Evolutionary conservation across 345 rosid species (phyloP).

Genomic region (Populus davidiana): DNA sequence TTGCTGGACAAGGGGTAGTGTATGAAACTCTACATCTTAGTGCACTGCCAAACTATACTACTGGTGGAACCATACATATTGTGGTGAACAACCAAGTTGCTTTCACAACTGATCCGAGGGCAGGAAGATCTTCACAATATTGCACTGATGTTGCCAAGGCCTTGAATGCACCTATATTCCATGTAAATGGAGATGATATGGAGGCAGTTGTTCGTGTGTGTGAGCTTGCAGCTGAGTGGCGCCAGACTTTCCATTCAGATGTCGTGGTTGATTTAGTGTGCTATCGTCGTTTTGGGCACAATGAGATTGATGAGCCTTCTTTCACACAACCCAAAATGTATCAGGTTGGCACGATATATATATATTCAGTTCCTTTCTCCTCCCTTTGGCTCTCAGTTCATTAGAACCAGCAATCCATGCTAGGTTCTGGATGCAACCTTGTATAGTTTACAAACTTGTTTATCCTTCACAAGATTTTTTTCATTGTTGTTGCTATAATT

Average conservation of each 20-base stretch:
- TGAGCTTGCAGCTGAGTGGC: conserved; percentile 90
- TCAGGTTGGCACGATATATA: conserved; percentile 41
- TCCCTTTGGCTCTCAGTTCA: neutral
- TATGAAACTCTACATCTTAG: conserved; percentile 86
- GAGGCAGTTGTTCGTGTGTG: conserved; percentile 77
- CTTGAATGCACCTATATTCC: conserved; percentile 73
- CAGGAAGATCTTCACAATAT: conserved; percentile 81
- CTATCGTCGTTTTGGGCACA: conserved; percentile 76
- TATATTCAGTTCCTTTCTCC: neutral
- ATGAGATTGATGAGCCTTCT: conserved; percentile 82
- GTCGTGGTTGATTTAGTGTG: conserved; percentile 81
- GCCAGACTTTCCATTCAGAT: conserved; percentile 80
- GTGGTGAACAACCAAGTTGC: conserved; percentile 92
- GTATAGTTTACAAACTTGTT: neutral
- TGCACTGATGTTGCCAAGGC: conserved; percentile 91
- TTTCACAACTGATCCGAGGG: conserved; percentile 74
- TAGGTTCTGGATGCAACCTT: neutral
- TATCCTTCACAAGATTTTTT: neutral
- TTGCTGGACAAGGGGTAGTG: conserved; percentile 87
- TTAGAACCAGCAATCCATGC: conserved; percentile 6
- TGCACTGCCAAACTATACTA: conserved; percentile 75
- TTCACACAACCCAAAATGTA: conserved; percentile 86
- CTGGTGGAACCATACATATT: conserved; percentile 80
- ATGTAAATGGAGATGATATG: conserved; percentile 72
- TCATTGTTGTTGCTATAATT: neutral